Conservation (phyloP, 2,329 filamentous ascomycete species). For the Echinosphaeria canescens region DNA sequence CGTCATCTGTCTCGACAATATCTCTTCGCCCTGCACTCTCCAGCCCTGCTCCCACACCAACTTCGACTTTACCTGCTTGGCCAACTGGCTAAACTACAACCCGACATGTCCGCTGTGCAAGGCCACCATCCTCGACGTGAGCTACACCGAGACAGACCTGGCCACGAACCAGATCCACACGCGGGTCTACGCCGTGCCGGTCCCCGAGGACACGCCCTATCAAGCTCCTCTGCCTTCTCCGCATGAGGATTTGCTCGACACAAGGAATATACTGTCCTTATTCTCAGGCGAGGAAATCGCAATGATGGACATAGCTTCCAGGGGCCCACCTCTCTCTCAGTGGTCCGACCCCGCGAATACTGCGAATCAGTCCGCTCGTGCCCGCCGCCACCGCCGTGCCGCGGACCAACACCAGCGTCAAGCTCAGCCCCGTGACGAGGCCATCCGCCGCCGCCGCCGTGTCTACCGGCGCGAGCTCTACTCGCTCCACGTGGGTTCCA, state of each 20-base stretch:
- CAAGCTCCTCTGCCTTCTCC: too few relatives aligned
- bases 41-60: constrained; percentile 58
- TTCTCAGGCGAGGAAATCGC: too few relatives aligned
- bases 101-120: constrained; percentile 66
- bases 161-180: constrained; percentile 18
- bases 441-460: constrained; percentile 37
- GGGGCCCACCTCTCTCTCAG: too few relatives aligned
- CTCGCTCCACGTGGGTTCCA: constrained; percentile 67
- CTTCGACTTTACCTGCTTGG: constrained; percentile 72
- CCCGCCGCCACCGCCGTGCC: too few relatives aligned
- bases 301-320: too few relatives aligned
- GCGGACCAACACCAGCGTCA: too few relatives aligned
- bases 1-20: constrained; percentile 66
- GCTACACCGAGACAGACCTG: too few relatives aligned
- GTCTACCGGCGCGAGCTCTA: constrained; percentile 55
- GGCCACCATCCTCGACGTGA: constrained; percentile 28
- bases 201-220: constrained; percentile 1
- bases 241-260: neutral
- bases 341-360: too few relatives aligned
- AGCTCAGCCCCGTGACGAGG: constrained; percentile 10
- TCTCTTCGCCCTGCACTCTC: constrained; percentile 51
- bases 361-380: too few relatives aligned
- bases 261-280: too few relatives aligned
- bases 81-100: constrained; percentile 58
- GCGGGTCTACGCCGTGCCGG: constrained; percentile 12